Evolutionary conservation across 164 flowering plant species (phyloP).

Genomic region (Piper betle): DNA sequence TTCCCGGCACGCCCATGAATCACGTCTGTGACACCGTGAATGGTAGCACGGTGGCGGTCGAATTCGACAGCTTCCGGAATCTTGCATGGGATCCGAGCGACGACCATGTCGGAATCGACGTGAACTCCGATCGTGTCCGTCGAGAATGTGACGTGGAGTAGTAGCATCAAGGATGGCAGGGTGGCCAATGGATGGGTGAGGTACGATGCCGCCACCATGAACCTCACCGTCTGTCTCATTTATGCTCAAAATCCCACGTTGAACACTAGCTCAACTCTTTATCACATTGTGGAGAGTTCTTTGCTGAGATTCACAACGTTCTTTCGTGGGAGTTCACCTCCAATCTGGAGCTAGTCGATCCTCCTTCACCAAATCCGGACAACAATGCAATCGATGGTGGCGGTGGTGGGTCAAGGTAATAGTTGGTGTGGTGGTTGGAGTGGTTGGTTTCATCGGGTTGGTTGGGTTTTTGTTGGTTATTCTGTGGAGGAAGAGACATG

Average conservation of each 20-base stretch:
- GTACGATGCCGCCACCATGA: slow-evolving; percentile 5
- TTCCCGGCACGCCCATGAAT: too few species aligned
- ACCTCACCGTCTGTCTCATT: slow-evolving; percentile 33
- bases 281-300: slow-evolving; percentile 1
- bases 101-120: slow-evolving; percentile 40
- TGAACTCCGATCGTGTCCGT: slow-evolving; percentile 33
- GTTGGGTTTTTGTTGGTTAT: not conserved
- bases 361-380: not conserved
- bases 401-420: too few species aligned
- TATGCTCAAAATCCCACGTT: slow-evolving; percentile 24
- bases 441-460: slow-evolving; percentile 4
- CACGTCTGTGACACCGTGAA: too few species aligned
- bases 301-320: slow-evolving; percentile 28
- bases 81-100: slow-evolving; percentile 31
- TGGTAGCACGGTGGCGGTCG: slow-evolving; percentile 15
- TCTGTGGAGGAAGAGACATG: slow-evolving; percentile 4
- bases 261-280: slow-evolving; percentile 20
- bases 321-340: slow-evolving; percentile 48
- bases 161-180: slow-evolving; percentile 29
- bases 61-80: slow-evolving; percentile 41
- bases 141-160: slow-evolving; percentile 26
- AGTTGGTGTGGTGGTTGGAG: slow-evolving; percentile 7
- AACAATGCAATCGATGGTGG: not conserved
- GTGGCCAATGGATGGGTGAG: slow-evolving; percentile 40
- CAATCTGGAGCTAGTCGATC: slow-evolving; percentile 14